Base-by-base conservation (phyloP, 768 basidiomycete genomes). In the Boletus insuetus region DNA sequence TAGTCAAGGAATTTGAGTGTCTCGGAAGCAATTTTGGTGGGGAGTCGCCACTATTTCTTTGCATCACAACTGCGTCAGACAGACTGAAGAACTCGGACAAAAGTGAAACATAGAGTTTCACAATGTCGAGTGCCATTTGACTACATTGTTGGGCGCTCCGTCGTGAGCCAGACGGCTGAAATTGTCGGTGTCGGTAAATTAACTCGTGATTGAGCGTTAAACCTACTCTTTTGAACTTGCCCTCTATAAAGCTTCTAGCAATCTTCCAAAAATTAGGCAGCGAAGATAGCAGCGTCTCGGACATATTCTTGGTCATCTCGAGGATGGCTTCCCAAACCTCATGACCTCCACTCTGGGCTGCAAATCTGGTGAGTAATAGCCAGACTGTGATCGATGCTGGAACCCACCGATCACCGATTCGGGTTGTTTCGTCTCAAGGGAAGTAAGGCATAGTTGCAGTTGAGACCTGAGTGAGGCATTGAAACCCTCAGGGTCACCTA, bases 181-280 rank as follows among this genome's bases (percentile, higher is more conserved):
- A 46, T 39, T 31, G 13, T 26, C 4, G 22, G n/a, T 17, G 19
- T 70, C 19, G 54, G 45, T 24, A 43, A 2, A 32, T 35, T 32
- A 34, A 53, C 9, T 17, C 16, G 13, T 20, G 16, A 43, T 24
- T 20, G 9, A 40, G 37, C 3, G 19, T 35, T 29, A 34, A 48
- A 66, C 74, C 52, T 51, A 94, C 94, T 81, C 87, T 93, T 69
- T 85, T 88, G 69, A 90, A 94, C 70, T 91, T 94, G 6, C 97
- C 96, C 41, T 97, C 94, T 74, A 95, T 85, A 66, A 94, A 96
- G 22, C 82, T 85, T 70, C 84, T 91, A 3, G 91, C 87, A 46
- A 99, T 90, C 67, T 86, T 89, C 93, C 94, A 96, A 73, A 98
- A 98, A 63, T 82, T 91, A 14, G 96, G 94, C 22, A 99, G 79